Evolutionary conservation across 768 basidiomycete genomes (phyloP).

Genomic region (Brasilioporus rufonigricans): DNA sequence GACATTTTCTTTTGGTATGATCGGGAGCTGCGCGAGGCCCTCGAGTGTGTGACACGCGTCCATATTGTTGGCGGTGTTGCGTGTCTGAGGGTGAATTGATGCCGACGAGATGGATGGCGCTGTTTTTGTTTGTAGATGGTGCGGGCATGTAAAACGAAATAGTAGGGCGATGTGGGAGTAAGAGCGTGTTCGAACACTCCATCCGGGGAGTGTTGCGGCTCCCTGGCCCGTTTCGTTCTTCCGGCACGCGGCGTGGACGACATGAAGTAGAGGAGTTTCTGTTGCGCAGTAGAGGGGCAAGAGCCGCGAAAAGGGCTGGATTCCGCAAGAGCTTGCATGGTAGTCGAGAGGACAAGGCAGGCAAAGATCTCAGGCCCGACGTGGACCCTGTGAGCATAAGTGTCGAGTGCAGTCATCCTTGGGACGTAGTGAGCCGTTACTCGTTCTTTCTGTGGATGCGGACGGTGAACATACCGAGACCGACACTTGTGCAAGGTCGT

Average conservation of each 20-base stretch:
- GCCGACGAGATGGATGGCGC: conserved; percentile 5
- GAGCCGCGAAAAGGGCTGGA: conserved; percentile 10
- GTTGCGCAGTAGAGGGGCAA: background rate
- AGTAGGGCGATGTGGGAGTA: background rate
- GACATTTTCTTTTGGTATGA: conserved; percentile 15
- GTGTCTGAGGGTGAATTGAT: conserved; percentile 2
- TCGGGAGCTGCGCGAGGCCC: background rate
- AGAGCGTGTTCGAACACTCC: background rate
- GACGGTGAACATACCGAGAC: conserved; percentile 42
- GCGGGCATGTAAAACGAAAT: background rate
- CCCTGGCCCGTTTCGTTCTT: conserved; percentile 1
- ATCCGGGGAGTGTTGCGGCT: background rate
- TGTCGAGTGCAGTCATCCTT: conserved; percentile 69
- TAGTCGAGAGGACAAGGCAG: conserved; percentile 26
- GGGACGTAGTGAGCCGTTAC: conserved; percentile 7
- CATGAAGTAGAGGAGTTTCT: conserved; percentile 3
- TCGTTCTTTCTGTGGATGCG: background rate
- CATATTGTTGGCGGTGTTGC: conserved; percentile 5
- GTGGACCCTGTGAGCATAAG: conserved; percentile 87
- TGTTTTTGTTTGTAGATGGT: background rate
- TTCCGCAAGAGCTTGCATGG: conserved; percentile 30
- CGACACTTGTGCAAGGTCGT: conserved; percentile 29
- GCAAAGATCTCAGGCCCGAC: conserved; percentile 58
- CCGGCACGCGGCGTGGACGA: background rate
- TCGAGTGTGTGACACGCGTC: background rate